A percentile compares a stretch with the other conserved stretches of the same genome.
These are phyloP conservation scores for Litchi chinensis DNA, from an alignment of 345 rosid species.

Conservation along the genomic window DNA sequence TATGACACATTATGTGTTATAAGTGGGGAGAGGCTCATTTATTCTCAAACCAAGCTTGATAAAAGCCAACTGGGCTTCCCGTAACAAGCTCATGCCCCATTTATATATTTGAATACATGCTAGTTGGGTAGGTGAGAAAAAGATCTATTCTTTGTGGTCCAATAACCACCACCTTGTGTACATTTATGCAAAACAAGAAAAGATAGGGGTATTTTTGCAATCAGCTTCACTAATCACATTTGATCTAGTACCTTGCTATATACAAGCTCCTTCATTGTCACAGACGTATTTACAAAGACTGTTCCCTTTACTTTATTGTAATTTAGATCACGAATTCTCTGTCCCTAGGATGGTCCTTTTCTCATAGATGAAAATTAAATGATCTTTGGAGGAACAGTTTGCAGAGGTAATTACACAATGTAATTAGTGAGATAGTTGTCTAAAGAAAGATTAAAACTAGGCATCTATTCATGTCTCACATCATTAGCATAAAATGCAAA, in stretches of 20 bases:
- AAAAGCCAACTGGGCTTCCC: too few relatives aligned
- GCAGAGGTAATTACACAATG: conserved; percentile 44
- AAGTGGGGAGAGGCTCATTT: neutral
- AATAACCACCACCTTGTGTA: neutral
- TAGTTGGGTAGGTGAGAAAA: neutral
- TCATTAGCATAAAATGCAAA: too few relatives aligned
- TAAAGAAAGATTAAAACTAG: too few relatives aligned
- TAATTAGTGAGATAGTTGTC: too few relatives aligned
- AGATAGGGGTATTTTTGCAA: too few relatives aligned
- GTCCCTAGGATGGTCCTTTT: neutral
- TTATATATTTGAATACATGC: neutral
- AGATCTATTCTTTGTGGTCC: neutral
- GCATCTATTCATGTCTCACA: too few relatives aligned
- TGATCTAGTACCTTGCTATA: too few relatives aligned
- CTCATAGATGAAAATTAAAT: neutral
- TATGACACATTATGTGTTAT: neutral
- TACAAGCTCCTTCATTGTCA: neutral
- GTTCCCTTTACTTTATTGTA: too few relatives aligned
- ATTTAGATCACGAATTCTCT: neutral
- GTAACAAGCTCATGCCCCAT: neutral
- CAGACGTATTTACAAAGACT: neutral
- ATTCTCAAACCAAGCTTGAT: too few relatives aligned
- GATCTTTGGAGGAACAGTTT: neutral
- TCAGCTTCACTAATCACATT: too few relatives aligned
- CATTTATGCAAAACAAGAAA: too few relatives aligned